Conservation (phyloP, 331 rosid species). For the Erythrophleum ivorense region DNA sequence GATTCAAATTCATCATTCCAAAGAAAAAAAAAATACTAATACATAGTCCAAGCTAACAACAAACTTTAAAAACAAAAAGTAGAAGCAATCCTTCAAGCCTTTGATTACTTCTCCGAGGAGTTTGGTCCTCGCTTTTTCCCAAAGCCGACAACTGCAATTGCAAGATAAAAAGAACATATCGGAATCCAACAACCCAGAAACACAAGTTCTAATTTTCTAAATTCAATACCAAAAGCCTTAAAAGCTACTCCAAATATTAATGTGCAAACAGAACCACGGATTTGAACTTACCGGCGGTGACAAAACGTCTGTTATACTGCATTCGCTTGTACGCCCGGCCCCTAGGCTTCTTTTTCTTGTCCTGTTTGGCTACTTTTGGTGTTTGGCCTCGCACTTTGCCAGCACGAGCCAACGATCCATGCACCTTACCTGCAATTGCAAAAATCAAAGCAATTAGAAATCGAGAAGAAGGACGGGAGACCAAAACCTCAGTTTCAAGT, state of each 20-base stretch:
- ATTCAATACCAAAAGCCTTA: not conserved
- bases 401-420: not conserved
- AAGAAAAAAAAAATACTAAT: not conserved
- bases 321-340: not conserved
- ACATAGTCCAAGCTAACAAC: not conserved
- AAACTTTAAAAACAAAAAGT: not conserved
- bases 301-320: not conserved
- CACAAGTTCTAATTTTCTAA: not conserved
- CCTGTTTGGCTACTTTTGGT: not conserved
- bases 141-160: not conserved
- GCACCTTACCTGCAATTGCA: not conserved
- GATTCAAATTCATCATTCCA: not conserved
- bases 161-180: not conserved
- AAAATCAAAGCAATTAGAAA: not conserved
- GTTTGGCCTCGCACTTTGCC: not conserved
- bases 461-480: not conserved
- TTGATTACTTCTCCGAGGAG: not conserved
- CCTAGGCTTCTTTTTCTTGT: not conserved
- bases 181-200: not conserved
- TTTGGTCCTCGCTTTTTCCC: not conserved
- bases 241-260: not conserved
- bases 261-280: not conserved
- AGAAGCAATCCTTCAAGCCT: not conserved
- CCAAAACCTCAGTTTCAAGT: not conserved
- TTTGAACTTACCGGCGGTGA: not conserved